A percentile compares a stretch with the other conserved stretches of the same genome.
These are phyloP conservation scores for Backusella australiensis DNA, from an alignment of 192 early-diverging fungal genomes.

Conservation along the genomic window DNA sequence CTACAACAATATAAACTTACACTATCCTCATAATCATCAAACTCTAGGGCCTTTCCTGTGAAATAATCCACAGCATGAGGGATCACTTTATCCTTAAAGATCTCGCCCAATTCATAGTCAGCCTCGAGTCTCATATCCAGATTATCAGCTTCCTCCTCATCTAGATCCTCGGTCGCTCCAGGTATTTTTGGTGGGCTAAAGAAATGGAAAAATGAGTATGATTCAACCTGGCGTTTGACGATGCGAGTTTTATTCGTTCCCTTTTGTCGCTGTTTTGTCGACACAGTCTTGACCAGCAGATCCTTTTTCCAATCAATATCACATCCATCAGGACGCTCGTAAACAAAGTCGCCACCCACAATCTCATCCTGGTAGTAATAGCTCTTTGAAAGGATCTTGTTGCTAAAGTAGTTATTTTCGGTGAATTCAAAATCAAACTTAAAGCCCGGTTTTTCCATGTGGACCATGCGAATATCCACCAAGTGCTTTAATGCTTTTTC, in stretches of 20 bases:
- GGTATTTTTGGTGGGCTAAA: slow-evolving; percentile 83
- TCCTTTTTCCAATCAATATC: slow-evolving; percentile 97
- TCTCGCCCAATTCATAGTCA: slow-evolving; percentile 92
- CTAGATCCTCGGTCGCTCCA: slow-evolving; percentile 67
- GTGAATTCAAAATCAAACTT: slow-evolving; percentile 90
- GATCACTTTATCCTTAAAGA: slow-evolving; percentile 97
- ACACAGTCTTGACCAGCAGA: slow-evolving; percentile 87
- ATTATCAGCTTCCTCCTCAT: slow-evolving; percentile 72
- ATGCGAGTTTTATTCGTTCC: slow-evolving; percentile 96
- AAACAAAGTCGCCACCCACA: slow-evolving; percentile 83
- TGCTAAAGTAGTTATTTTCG: slow-evolving; percentile 87
- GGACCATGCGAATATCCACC: slow-evolving; percentile 81
- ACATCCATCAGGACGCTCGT: slow-evolving; percentile 88
- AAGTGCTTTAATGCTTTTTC: slow-evolving; percentile 86
- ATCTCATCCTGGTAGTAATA: slow-evolving; percentile 88
- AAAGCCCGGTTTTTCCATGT: slow-evolving; percentile 92
- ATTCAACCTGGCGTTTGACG: slow-evolving; percentile 93
- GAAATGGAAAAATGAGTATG: slow-evolving; percentile 97
- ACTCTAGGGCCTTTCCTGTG: slow-evolving; percentile 93
- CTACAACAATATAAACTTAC: not conserved
- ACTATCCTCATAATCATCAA: slow-evolving; percentile 60
- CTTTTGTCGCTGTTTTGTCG: slow-evolving; percentile 98
- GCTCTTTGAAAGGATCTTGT: slow-evolving; percentile 86
- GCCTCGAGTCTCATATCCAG: slow-evolving; percentile 83
- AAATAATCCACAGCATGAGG: slow-evolving; percentile 98